A percentile compares a stretch with the other conserved stretches of the same genome.
Evolutionary conservation across 2,329 filamentous ascomycete species (phyloP).

Genomic region (Colletotrichum abscissum): DNA sequence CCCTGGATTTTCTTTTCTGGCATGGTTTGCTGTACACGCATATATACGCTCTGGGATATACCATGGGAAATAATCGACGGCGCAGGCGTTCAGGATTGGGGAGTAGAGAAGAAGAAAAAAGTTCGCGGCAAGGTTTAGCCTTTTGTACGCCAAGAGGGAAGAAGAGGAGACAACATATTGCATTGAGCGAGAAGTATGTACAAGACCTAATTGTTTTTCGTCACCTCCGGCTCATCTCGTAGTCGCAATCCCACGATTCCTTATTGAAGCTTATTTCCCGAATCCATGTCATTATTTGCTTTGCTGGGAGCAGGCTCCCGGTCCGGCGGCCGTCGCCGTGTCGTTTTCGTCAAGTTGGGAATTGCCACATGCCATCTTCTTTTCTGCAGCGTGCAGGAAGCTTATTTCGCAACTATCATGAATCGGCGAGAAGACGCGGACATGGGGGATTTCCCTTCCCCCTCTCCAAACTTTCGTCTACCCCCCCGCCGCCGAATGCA

Average conservation of each 20-base stretch:
- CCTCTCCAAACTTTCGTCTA: not conserved
- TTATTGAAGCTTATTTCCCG: not conserved
- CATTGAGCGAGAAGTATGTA: not conserved
- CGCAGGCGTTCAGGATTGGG: not conserved
- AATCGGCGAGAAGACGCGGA: not conserved
- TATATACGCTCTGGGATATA: slow-evolving; percentile 2
- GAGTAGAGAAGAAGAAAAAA: not conserved
- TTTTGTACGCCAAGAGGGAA: not conserved
- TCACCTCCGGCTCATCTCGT: not conserved
- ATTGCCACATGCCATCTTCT: not conserved
- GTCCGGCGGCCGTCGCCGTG: not conserved
- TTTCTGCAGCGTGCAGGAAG: not conserved
- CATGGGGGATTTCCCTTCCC: not conserved
- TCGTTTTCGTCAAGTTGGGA: not conserved
- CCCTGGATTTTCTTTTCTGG: not conserved
- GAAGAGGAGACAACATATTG: too few relatives aligned
- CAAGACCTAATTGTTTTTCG: not conserved
- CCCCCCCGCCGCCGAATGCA: not conserved
- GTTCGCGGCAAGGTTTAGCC: not conserved
- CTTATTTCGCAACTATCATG: not conserved
- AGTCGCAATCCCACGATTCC: not conserved
- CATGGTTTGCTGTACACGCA: not conserved
- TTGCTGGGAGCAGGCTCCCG: not conserved
- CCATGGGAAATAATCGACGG: not conserved
- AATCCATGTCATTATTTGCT: not conserved